Base-by-base conservation (phyloP, 495 filamentous ascomycete species). In the Hypoxylon cercidicola region DNA sequence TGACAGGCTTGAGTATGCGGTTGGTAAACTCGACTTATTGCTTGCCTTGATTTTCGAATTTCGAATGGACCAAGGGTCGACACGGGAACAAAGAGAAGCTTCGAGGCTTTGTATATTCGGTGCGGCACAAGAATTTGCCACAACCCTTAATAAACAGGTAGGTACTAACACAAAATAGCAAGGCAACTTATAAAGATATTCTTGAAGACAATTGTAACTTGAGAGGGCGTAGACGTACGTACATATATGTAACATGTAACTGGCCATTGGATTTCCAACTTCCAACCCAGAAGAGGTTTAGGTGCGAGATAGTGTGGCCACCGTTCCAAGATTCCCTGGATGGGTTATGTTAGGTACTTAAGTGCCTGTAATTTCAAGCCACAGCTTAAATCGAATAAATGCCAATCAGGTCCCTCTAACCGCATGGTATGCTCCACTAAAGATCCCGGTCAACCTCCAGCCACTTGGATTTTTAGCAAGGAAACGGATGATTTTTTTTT, bases 401-500 rank as follows among this genome's bases (percentile, higher is more conserved):
- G 0, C 65, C 60, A 68, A 68, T 63, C 13, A 63, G 12, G 39
- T 50, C 13, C 11, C 30, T 13, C 11, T n/a, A 19, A 35, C 35
- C 4, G 6, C 12, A 18, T 23, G 20, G n/a, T 4, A 0, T 34
- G 52, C n/a, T 35, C 65, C 59, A 54, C 54, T 19, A 48, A 21
- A 55, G 39, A 59, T 34, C 65, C 59, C 35, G 44, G 34, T 32
- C 59, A 7, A 55, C 54, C 51, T 60, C 65, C 65, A 68, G 65
- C 65, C 65, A 64, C 60, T 68, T 68, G 65, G 55, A 68, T 68
- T 68, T 68, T 64, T 37, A 35, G 37, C 46, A 43, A 45, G 55
- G 58, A 60, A 64, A 64, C 37, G 50, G 55, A 62, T 44, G 55
- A 55, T 51, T 60, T 62, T 64, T 68, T 68, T 68, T 62, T 58